Percentiles rank a stretch among this genome's conserved stretches.
These are phyloP conservation scores for Rhizopus stolonifer DNA, from an alignment of 371 early-diverging fungal genomes.

Conservation along the genomic window DNA sequence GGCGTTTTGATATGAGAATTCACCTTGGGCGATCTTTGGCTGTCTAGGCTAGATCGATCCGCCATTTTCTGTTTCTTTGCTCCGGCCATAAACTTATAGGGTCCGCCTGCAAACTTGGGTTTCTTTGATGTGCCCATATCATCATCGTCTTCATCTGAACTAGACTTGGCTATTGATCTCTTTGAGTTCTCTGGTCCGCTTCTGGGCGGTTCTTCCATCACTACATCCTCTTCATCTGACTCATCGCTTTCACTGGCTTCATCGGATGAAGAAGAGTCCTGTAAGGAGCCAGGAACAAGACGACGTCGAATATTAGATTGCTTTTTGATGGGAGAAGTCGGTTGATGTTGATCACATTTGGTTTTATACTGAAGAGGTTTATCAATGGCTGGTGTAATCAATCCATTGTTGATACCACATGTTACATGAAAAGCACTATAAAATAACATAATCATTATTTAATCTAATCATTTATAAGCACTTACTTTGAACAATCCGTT, in stretches of 20 bases:
- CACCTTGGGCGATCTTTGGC: too few species aligned
- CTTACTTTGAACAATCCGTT: constrained; percentile 32
- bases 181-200: constrained; percentile 12
- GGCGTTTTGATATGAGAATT: too few species aligned
- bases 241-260: constrained; percentile 8
- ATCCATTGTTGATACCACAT: constrained; percentile 29
- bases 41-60: not conserved
- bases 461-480: not conserved
- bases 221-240: constrained; percentile 19
- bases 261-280: constrained; percentile 1
- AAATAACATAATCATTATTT: not conserved
- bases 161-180: constrained; percentile 11
- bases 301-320: not conserved
- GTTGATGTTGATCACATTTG: constrained; percentile 18
- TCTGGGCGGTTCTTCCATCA: constrained; percentile 13
- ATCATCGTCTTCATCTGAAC: constrained; percentile 19
- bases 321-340: constrained; percentile 5
- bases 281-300: not conserved
- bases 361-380: constrained; percentile 11
- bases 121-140: constrained; percentile 24
- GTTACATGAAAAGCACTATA: constrained; percentile 33
- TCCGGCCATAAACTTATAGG: constrained; percentile 18
- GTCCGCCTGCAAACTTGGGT: not conserved
- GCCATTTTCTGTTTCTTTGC: constrained; percentile 13
- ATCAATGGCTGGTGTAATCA: constrained; percentile 19